Conservation (phyloP, 108 stramenopile genomes). For the Pseudonitzschia multiseries region DNA sequence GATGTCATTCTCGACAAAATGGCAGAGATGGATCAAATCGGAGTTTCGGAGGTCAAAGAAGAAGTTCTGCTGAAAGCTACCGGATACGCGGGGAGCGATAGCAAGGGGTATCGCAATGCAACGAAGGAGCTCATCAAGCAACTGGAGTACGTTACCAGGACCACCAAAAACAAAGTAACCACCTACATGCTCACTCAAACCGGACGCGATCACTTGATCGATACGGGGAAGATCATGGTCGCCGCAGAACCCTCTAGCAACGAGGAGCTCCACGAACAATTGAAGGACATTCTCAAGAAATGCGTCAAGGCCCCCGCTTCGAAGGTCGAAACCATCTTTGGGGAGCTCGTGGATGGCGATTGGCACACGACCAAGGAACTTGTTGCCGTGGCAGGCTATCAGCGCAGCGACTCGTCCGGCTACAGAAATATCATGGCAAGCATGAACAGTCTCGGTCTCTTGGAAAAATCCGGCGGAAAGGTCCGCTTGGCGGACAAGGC, state of each 20-base stretch:
- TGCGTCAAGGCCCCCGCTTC: not conserved
- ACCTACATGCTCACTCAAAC: not conserved
- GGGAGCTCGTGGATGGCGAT: not conserved
- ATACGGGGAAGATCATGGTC: not conserved
- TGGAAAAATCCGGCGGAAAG: not conserved
- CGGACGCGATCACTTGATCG: not conserved
- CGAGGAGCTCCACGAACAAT: slow-evolving; percentile 3
- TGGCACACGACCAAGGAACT: not conserved
- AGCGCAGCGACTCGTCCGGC: not conserved
- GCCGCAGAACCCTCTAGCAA: not conserved
- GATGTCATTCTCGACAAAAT: slow-evolving; percentile 4
- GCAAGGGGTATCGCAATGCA: slow-evolving; percentile 12
- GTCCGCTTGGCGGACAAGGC: slow-evolving; percentile 10
- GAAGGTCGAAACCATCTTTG: slow-evolving; percentile 1
- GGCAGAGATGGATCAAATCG: slow-evolving; percentile 11
- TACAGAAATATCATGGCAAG: slow-evolving; percentile 3
- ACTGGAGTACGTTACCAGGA: slow-evolving; percentile 5
- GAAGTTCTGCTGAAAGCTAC: slow-evolving; percentile 5
- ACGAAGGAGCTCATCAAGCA: slow-evolving; percentile 1
- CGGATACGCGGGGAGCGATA: slow-evolving; percentile 5
- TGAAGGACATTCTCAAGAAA: not conserved
- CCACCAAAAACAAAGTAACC: not conserved
- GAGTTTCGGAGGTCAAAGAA: slow-evolving; percentile 1
- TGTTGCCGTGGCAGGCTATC: not conserved
- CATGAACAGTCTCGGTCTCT: not conserved